Evolutionary conservation across 75 land plant species (phyloP), one percentile per base, ranked within the genome.

Genomic region (Gnetum montanum): DNA sequence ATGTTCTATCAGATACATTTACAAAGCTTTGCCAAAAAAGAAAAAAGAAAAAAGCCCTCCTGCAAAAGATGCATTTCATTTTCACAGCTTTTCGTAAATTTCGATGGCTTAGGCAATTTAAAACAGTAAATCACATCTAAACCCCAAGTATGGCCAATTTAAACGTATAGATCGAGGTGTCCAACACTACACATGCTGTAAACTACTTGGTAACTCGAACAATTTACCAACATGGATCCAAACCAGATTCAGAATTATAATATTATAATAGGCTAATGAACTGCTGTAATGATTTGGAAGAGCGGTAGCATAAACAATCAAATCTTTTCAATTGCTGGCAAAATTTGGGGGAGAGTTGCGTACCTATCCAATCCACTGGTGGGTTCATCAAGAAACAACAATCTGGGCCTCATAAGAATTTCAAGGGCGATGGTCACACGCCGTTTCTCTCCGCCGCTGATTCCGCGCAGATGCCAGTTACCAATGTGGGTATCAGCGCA

Each of bases 311-410:
- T n/a, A 12, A 48, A 8, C 30, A 22, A 30, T 1, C n/a, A 7
- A 30, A 22, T 6, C 3, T 19, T 10, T 6, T 16, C 1, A 26
- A 4, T 1, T 1, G 1, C 20, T 3, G 0, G 12, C 1, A 6
- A 6, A 5, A 40, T 20, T 13, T 22, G 4, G 3, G 12, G 6
- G n/a, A 22, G 25, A 11, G 0, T 0, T n/a, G 31, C 1, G 18
- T 52, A 93, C 98, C 98, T 93, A 58, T 93, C 98, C 23, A 93
- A 86, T 27, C 98, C 97, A 46, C 96, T 92, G 1, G 97, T 92
- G 22, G 97, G 97, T 56, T 92, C 97, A 58, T 92, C 97, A 1
- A 93, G 74, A 48, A 93, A 93, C 41, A 89, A 82, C 51, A 89
- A 48, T 10, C 90, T 59, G 24, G 98, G 98, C 34, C 98, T 64